Evolutionary conservation across 2,329 filamentous ascomycete species (phyloP).

Genomic region (Fusarium mundagurra): DNA sequence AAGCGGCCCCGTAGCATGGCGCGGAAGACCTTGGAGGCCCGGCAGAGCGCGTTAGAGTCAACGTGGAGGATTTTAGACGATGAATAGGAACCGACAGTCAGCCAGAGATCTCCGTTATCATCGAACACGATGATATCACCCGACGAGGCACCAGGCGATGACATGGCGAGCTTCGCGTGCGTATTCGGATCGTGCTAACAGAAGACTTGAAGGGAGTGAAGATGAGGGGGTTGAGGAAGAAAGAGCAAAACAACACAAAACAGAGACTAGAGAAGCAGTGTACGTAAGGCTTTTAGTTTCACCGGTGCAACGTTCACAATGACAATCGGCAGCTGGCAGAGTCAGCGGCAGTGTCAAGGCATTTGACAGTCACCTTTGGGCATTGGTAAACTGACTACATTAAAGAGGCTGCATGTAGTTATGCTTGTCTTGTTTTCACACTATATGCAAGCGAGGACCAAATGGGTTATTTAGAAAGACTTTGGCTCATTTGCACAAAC

Average conservation of each 20-base stretch:
- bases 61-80: not conserved
- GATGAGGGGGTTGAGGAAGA: not conserved
- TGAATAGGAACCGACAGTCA: not conserved
- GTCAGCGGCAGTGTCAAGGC: not conserved
- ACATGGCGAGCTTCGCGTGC: not conserved
- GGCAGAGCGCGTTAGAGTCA: not conserved
- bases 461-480: not conserved
- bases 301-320: too few relatives aligned
- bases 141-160: not conserved
- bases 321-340: not conserved
- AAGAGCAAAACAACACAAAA: not conserved
- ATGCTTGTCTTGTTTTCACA: not conserved
- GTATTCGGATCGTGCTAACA: not conserved
- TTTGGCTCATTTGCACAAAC: not conserved
- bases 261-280: not conserved
- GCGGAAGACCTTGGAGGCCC: not conserved
- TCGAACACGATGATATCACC: not conserved
- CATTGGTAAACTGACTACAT: not conserved
- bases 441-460: not conserved
- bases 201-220: not conserved
- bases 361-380: not conserved
- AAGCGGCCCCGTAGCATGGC: not conserved
- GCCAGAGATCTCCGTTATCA: not conserved
- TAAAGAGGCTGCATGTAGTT: not conserved
- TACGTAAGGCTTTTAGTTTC: not conserved